Percentiles rank a stretch among this genome's conserved stretches.
Conservation (phyloP, 768 basidiomycete species). For the Galerina marginata region DNA sequence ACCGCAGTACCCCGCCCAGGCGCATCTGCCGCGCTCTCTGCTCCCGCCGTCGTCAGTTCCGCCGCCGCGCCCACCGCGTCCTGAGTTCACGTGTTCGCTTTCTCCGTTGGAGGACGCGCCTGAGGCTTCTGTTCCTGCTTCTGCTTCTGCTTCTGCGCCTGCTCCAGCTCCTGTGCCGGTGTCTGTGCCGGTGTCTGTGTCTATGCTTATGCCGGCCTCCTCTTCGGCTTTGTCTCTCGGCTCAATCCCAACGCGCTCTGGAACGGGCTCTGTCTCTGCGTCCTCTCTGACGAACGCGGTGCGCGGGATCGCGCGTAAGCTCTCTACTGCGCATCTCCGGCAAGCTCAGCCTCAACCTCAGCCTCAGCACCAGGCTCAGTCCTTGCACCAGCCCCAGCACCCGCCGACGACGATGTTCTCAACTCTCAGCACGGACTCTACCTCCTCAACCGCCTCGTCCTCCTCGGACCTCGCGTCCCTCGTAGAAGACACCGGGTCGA, state of each 20-base stretch:
- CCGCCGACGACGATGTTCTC: slow-evolving; percentile 45
- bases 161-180: not conserved
- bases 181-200: not conserved
- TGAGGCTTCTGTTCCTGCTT: too few relatives aligned
- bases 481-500: slow-evolving; percentile 67
- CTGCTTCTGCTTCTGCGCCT: not conserved
- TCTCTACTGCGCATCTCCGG: slow-evolving; percentile 52
- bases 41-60: too few relatives aligned
- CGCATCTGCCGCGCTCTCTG: slow-evolving; percentile 6
- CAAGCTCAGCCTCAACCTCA: too few relatives aligned
- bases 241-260: not conserved
- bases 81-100: too few relatives aligned
- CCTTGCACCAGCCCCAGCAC: too few relatives aligned
- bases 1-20: slow-evolving; percentile 16
- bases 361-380: too few relatives aligned
- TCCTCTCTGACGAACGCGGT: slow-evolving; percentile 54
- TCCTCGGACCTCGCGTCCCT: slow-evolving; percentile 66
- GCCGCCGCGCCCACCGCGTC: too few relatives aligned
- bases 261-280: slow-evolving; percentile 13
- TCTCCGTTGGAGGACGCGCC: too few relatives aligned
- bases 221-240: not conserved
- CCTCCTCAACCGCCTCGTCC: slow-evolving; percentile 29
- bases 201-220: too few relatives aligned
- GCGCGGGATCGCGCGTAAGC: slow-evolving; percentile 61
- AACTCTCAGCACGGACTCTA: slow-evolving; percentile 46